Conservation (phyloP, 2,329 filamentous ascomycete genomes). For the Shiraia bambusicola region DNA sequence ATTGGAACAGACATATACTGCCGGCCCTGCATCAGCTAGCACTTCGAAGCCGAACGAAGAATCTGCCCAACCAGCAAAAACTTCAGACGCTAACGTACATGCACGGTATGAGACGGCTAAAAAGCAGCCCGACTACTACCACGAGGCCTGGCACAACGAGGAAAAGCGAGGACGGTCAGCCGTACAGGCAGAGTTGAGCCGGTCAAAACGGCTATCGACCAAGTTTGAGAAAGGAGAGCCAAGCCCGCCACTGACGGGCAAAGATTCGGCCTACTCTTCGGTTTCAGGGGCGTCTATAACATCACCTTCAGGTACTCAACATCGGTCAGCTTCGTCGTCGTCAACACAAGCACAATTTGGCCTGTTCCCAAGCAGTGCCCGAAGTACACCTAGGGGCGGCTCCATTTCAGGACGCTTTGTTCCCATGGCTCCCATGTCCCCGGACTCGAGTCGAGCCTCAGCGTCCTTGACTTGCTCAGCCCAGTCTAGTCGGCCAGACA, state of each 20-base stretch:
- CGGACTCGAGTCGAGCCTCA: conserved; percentile 14
- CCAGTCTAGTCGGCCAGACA: conserved; percentile 28
- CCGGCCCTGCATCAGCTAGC: conserved; percentile 21
- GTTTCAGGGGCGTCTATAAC: conserved; percentile 38
- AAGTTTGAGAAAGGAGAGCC: conserved; percentile 20
- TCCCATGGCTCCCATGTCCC: conserved; percentile 31
- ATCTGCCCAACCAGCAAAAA: conserved; percentile 11
- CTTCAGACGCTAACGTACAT: conserved; percentile 18
- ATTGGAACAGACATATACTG: conserved; percentile 20
- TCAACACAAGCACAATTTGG: conserved; percentile 39
- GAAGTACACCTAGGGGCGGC: conserved; percentile 33
- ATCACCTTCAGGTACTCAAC: conserved; percentile 27
- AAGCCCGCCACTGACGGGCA: conserved; percentile 39
- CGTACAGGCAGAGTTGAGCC: conserved; percentile 15
- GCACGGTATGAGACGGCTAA: conserved; percentile 13
- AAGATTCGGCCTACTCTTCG: conserved; percentile 45
- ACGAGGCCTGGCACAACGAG: conserved; percentile 24
- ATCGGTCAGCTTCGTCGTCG: conserved; percentile 34
- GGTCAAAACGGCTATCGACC: conserved; percentile 10
- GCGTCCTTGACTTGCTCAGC: conserved; percentile 19
- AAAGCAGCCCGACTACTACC: conserved; percentile 24
- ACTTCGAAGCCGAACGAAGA: conserved; percentile 23
- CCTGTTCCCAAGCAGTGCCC: conserved; percentile 36
- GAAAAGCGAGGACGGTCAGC: conserved; percentile 16
- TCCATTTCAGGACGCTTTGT: conserved; percentile 33